Percentiles rank a stretch among this genome's conserved stretches.
Evolutionary conservation across 78 protist genomes (phyloP).

Genomic region (Dictyostelium firmibasis): DNA sequence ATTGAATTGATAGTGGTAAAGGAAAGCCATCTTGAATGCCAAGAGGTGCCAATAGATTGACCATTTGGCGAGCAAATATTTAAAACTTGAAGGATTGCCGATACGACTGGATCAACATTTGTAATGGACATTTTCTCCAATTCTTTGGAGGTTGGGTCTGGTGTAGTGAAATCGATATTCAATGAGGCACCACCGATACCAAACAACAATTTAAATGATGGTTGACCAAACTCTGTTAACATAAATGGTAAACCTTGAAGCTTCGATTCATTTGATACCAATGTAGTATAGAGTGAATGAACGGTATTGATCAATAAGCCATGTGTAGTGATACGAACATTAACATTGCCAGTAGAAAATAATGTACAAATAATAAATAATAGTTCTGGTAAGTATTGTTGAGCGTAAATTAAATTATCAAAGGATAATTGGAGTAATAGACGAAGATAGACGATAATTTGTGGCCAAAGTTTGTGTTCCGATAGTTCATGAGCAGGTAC

Average conservation of each 20-base stretch:
- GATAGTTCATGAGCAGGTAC: background rate
- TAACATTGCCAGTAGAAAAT: constrained; percentile 24
- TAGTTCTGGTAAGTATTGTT: constrained; percentile 65
- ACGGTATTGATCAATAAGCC: constrained; percentile 66
- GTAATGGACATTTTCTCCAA: constrained; percentile 38
- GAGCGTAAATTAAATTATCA: constrained; percentile 67
- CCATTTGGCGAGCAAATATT: constrained; percentile 34
- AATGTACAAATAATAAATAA: constrained; percentile 52
- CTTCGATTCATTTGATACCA: background rate
- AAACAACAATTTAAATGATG: constrained; percentile 41
- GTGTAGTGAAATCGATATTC: constrained; percentile 26
- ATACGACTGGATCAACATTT: constrained; percentile 49
- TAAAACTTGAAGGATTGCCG: constrained; percentile 15
- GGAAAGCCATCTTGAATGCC: constrained; percentile 63
- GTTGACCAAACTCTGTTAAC: constrained; percentile 37
- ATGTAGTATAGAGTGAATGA: constrained; percentile 78
- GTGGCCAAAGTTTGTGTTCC: constrained; percentile 60
- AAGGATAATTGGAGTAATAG: constrained; percentile 70
- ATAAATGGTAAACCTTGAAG: constrained; percentile 2
- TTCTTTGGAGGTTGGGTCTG: constrained; percentile 27
- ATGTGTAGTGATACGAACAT: constrained; percentile 54
- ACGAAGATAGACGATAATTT: constrained; percentile 54
- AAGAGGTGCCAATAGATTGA: background rate
- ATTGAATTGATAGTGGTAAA: constrained; percentile 39
- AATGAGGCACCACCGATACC: constrained; percentile 58